A percentile compares a stretch with the other conserved stretches of the same genome.
Evolutionary conservation across 2,329 filamentous ascomycete genomes (phyloP).

Genomic region (Diaporthe helianthi): DNA sequence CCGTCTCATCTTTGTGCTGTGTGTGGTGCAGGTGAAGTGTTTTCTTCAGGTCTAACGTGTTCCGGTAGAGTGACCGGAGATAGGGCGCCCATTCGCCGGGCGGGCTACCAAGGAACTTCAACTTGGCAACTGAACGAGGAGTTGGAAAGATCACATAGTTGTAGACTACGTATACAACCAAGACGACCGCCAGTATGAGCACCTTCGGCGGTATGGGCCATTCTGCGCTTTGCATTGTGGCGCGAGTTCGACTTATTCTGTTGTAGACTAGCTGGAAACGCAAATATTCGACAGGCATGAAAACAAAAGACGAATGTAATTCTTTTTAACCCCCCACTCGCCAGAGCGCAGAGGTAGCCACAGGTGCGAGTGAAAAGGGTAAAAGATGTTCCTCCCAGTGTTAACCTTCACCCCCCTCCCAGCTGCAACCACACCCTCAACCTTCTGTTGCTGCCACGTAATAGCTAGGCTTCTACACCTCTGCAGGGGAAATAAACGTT

Average conservation of each 20-base stretch:
- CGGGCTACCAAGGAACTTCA: constrained; percentile 1
- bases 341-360: neutral
- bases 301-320: constrained; percentile 14
- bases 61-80: constrained; percentile 26
- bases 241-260: neutral
- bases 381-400: constrained; percentile 15
- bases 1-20: constrained; percentile 28
- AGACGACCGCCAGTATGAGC: constrained; percentile 7
- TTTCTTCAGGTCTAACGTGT: constrained; percentile 25
- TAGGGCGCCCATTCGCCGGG: constrained; percentile 25
- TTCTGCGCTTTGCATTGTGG: constrained; percentile 24
- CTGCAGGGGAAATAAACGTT: no score
- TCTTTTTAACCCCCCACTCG: constrained; percentile 14
- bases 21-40: constrained; percentile 30
- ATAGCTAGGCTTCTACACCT: no score
- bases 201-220: constrained; percentile 14
- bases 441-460: no score
- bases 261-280: neutral
- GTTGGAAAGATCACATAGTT: constrained; percentile 25
- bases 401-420: neutral
- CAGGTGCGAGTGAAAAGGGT: neutral
- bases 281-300: neutral
- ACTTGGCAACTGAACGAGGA: constrained; percentile 23
- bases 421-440: neutral
- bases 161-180: constrained; percentile 23